Base-by-base conservation (phyloP, 257 asterid genomes). In the Cinchona pubescens region DNA sequence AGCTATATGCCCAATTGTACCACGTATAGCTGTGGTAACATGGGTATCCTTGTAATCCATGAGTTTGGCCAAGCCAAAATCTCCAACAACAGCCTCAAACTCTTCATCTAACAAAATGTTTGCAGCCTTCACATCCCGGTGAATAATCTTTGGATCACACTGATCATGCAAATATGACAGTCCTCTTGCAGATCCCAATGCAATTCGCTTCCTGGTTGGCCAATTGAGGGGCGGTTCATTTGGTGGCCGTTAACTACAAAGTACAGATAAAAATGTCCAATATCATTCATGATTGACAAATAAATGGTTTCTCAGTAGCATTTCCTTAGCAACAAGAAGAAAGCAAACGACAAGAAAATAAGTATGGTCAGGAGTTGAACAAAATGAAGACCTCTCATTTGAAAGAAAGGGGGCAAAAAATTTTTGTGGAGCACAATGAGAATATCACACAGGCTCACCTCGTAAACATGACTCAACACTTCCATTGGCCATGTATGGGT, bases 31-130 rank as follows among this genome's bases (percentile, higher is more conserved):
- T 5, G 90, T 86, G 7, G 90, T 86, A 40, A 86, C 90, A 73
- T 86, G 90, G 45, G 90, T 86, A 55, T 86, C 90, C 82, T 86
- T 84, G 72, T 86, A 86, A 71, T 86, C 90, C 90, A 86, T 86
- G 18, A 86, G 88, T 79, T 86, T 86, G 14, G 90, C 90, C 85
- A 86, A 77, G 46, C 90, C 90, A 66, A 86, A 86, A 79, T 86
- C 90, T 74, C 90, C 90, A 3, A 86, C 90, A 62, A 86, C 90
- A 69, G 90, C 90, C 73, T 86, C 90, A 73, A 84, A 84, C 72
- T 86, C 90, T 78, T 86, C 90, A 61, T 86, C 90, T 40, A 86
- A 80, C 74, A 86, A 77, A 43, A 86, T 86, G 67, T 86, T 86
- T 56, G 90, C 90, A 48, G 90, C 90, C 72, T 86, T 86, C 56